These are phyloP conservation scores for Trichoderma sp. DNA, from an alignment of 2,329 filamentous ascomycete species.

Conservation along the genomic window DNA sequence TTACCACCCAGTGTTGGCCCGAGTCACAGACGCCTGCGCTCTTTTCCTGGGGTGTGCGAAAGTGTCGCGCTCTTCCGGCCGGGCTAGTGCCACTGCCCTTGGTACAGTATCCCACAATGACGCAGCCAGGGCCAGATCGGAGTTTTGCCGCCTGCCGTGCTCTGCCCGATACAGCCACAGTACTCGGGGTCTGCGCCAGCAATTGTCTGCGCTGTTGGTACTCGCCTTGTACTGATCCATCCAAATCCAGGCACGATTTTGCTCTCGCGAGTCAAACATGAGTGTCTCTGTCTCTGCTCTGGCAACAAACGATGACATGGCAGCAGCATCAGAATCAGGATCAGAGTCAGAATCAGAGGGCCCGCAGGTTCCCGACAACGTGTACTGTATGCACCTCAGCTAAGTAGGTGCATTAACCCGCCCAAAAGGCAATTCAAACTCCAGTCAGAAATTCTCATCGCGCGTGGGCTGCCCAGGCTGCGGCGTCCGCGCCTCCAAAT, in stretches of 20 bases:
- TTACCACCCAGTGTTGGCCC: background rate
- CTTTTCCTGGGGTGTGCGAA: background rate
- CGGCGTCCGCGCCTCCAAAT: background rate
- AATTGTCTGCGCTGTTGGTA: background rate
- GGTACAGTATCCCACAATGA: constrained; percentile 7
- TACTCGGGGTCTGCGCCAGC: background rate
- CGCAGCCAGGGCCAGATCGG: constrained; percentile 10
- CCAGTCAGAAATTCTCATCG: background rate
- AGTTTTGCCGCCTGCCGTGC: constrained; percentile 9
- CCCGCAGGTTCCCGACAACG: background rate
- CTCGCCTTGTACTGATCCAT: background rate
- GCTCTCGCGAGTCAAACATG: background rate
- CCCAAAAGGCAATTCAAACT: background rate
- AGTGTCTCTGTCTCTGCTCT: background rate
- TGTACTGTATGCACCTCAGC: background rate
- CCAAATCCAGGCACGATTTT: background rate
- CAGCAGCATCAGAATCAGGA: background rate
- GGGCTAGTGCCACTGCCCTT: background rate
- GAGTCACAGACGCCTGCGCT: background rate
- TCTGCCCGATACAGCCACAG: background rate
- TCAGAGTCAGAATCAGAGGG: background rate
- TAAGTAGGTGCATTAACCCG: background rate
- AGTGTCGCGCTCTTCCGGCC: background rate
- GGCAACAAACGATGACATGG: background rate
- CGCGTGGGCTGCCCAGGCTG: background rate